Conservation (phyloP, 441 rosid species). For the Theobroma grandiflorum region DNA sequence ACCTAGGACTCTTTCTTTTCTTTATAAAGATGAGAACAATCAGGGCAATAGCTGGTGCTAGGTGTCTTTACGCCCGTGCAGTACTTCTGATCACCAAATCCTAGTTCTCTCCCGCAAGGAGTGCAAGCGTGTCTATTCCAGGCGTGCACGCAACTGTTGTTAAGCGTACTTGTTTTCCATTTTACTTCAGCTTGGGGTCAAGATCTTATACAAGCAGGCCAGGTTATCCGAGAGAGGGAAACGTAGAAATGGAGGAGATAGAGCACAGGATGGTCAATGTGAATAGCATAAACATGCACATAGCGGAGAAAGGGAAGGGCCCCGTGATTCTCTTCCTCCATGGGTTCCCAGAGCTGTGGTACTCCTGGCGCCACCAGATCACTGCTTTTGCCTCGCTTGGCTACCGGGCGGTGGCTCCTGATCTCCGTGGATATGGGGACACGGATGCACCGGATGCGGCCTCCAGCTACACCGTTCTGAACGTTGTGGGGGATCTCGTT, state of each 20-base stretch:
- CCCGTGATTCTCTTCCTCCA: slow-evolving; percentile 74
- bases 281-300: slow-evolving; percentile 79
- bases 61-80: no score
- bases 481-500: slow-evolving; percentile 70
- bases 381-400: slow-evolving; percentile 63
- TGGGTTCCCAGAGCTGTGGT: slow-evolving; percentile 87
- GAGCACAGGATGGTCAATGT: slow-evolving; percentile 55
- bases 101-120: background rate
- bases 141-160: background rate
- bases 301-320: slow-evolving; percentile 67
- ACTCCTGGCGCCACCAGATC: slow-evolving; percentile 87
- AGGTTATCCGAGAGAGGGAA: background rate
- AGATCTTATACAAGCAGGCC: slow-evolving; percentile 1
- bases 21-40: no score
- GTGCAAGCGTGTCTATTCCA: background rate
- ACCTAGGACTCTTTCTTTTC: no score
- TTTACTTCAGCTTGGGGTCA: background rate
- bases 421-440: slow-evolving; percentile 81
- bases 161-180: background rate
- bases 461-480: slow-evolving; percentile 48
- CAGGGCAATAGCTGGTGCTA: no score
- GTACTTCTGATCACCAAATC: background rate
- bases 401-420: slow-evolving; percentile 81
- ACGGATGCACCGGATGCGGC: slow-evolving; percentile 62
- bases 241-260: slow-evolving; percentile 46